Evolutionary conservation across 352 stramenopile genomes (phyloP).

Genomic region (Phytophthora capsici): DNA sequence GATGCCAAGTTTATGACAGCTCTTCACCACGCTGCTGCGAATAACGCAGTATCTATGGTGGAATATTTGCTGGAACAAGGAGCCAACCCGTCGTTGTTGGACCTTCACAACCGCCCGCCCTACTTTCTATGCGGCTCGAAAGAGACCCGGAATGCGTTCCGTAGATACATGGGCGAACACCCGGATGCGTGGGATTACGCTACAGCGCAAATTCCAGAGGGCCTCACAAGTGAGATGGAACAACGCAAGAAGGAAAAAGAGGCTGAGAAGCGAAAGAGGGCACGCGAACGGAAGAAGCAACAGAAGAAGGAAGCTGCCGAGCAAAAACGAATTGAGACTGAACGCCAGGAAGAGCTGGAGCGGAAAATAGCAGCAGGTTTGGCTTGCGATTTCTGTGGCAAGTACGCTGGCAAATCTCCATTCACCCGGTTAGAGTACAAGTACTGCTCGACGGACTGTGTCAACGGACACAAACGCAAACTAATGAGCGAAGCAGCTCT

Average conservation of each 20-base stretch:
- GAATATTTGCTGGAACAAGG: conserved; percentile 81
- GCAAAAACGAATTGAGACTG: conserved; percentile 73
- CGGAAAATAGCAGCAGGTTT: conserved; percentile 79
- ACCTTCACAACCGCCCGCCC: conserved; percentile 78
- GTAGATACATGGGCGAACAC: conserved; percentile 83
- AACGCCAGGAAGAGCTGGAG: conserved; percentile 61
- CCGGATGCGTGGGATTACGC: conserved; percentile 85
- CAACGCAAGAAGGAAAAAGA: conserved; percentile 88
- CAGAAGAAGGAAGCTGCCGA: conserved; percentile 80
- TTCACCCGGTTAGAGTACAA: conserved; percentile 93
- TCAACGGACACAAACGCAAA: conserved; percentile 92
- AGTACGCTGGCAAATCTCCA: conserved; percentile 86
- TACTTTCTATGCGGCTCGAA: conserved; percentile 93
- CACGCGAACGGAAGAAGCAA: conserved; percentile 92
- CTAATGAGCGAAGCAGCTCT: conserved; percentile 93
- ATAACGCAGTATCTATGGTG: conserved; percentile 52
- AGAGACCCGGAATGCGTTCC: conserved; percentile 92
- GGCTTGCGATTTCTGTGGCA: conserved; percentile 81
- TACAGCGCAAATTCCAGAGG: conserved; percentile 73
- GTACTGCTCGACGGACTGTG: conserved; percentile 95
- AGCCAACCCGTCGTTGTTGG: conserved; percentile 86
- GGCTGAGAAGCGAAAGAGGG: conserved; percentile 88
- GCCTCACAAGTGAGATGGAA: conserved; percentile 82
- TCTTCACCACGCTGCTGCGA: conserved; percentile 71
- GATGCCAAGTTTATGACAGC: conserved; percentile 80